phyloP scores from a whole-genome alignment of 1,139 yeast genomes.

The Spencermartinsiella ligniputridi region DNA sequence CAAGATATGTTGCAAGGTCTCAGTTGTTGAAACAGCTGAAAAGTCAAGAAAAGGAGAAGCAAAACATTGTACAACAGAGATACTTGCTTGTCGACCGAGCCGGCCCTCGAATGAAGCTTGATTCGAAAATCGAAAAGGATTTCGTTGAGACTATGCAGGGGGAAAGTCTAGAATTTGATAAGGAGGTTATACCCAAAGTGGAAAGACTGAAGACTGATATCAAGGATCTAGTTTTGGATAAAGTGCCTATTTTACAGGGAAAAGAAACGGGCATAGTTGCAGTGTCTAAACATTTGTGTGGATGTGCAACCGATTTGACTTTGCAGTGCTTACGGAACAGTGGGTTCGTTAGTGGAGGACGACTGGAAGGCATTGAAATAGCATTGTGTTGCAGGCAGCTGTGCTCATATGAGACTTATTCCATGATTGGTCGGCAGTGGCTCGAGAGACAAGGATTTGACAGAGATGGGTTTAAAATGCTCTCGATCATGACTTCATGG shows the following conservation, averaged over 20 bases:
- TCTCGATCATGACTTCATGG: slow-evolving; percentile 76
- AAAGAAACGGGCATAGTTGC: slow-evolving; percentile 42
- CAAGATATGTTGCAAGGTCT: slow-evolving; percentile 60
- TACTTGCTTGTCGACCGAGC: slow-evolving; percentile 74
- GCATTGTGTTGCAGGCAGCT: slow-evolving; percentile 96
- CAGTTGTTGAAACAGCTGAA: slow-evolving; percentile 25
- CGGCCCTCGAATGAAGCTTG: slow-evolving; percentile 73
- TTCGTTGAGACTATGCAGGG: slow-evolving; percentile 29
- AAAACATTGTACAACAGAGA: slow-evolving; percentile 26
- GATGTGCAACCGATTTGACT: slow-evolving; percentile 89
- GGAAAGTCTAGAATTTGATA: slow-evolving; percentile 3
- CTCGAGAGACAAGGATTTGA: slow-evolving; percentile 27
- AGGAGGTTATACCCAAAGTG: neutral
- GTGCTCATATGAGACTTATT: slow-evolving; percentile 60
- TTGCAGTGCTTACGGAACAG: slow-evolving; percentile 50
- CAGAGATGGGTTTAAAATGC: slow-evolving; percentile 44
- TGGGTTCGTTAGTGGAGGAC: slow-evolving; percentile 12
- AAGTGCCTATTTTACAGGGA: slow-evolving; percentile 34
- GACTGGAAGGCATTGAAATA: slow-evolving; percentile 56
- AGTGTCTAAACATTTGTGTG: slow-evolving; percentile 85
- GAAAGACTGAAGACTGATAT: slow-evolving; percentile 65
- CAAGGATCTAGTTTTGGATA: slow-evolving; percentile 59
- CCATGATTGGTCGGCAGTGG: slow-evolving; percentile 38
- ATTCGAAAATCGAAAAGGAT: slow-evolving; percentile 60
- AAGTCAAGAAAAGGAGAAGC: neutral